Conservation (phyloP, 78 protist genomes). For the Creolimax fragrantissima region DNA sequence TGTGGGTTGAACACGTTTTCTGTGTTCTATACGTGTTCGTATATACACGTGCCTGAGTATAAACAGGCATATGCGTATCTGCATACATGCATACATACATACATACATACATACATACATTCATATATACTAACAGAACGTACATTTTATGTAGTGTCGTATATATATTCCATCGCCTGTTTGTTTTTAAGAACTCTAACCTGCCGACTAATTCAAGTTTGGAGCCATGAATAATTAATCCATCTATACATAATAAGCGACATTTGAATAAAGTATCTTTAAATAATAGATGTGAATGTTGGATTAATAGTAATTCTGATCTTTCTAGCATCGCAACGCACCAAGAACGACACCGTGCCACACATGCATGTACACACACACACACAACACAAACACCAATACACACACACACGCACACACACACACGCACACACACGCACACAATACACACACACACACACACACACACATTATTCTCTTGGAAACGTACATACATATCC, state of each 20-base stretch:
- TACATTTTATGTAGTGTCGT: background rate
- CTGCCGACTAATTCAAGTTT: background rate
- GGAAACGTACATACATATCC: background rate
- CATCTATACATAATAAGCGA: background rate
- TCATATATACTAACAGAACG: background rate
- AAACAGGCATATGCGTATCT: background rate
- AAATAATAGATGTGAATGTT: background rate
- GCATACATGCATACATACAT: background rate
- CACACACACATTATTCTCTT: background rate
- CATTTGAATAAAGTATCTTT: background rate
- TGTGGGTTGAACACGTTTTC: no score
- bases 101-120: background rate
- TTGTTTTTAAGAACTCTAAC: background rate
- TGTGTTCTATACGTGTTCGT: background rate
- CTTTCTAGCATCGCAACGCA: no score
- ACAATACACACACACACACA: background rate
- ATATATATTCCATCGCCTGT: background rate
- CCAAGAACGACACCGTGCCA: no score
- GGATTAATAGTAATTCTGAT: background rate
- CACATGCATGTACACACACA: background rate
- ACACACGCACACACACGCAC: background rate
- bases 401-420: background rate
- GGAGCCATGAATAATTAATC: background rate
- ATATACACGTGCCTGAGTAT: background rate
- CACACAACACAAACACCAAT: background rate